Evolutionary conservation across 2,329 filamentous ascomycete species (phyloP).

Genomic region (Trichoderma sp.): DNA sequence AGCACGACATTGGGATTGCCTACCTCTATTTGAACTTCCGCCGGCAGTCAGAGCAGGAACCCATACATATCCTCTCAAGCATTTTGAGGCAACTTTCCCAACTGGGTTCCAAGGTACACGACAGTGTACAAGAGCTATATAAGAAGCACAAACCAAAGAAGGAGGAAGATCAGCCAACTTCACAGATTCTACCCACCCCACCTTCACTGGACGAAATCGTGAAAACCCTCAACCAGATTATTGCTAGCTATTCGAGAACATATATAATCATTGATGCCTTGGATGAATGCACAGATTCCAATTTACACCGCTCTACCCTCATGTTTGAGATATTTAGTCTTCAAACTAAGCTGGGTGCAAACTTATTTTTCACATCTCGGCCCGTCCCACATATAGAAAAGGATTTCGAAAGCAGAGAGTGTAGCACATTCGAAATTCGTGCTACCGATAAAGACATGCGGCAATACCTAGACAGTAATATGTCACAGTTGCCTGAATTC

Average conservation of each 20-base stretch:
- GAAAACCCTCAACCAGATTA: neutral
- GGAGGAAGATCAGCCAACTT: too few species aligned
- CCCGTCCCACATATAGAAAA: neutral
- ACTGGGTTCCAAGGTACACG: neutral
- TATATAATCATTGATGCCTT: neutral
- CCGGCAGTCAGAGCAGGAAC: neutral
- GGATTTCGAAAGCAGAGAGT: neutral
- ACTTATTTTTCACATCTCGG: neutral
- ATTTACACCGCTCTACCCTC: neutral
- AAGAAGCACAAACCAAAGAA: neutral
- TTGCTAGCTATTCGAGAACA: neutral
- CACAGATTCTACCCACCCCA: neutral
- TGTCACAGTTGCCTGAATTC: neutral
- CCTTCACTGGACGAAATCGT: neutral
- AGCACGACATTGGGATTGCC: neutral
- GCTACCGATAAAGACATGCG: neutral
- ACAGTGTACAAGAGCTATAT: neutral
- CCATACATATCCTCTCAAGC: neutral
- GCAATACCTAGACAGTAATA: neutral
- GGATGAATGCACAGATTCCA: neutral
- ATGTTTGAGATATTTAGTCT: neutral
- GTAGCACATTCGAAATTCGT: neutral
- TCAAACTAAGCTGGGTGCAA: neutral
- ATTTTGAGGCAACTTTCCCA: neutral
- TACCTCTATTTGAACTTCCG: neutral